Base-by-base conservation (phyloP, 2,329 filamentous ascomycete genomes). In the Diaporthe nobilis region DNA sequence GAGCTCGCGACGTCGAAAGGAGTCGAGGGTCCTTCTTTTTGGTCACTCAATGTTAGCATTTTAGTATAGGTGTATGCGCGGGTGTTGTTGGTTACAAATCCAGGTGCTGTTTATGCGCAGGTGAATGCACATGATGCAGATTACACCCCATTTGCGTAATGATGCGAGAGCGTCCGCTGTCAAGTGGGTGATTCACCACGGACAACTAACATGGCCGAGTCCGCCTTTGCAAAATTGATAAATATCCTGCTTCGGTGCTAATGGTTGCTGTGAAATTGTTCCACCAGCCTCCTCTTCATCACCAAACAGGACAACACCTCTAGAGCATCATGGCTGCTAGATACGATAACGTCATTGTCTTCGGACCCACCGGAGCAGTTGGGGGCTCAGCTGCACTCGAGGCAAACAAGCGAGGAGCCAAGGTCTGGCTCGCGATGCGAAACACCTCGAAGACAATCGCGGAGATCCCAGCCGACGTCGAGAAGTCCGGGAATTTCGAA, bases 341-440 rank as follows among this genome's bases (percentile, higher is more conserved):
- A 25, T 71, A 86, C 17, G 47, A 76, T n/a, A 74, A 71, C 37
- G 75, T 76, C 2, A 85, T 90, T 72, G 80, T 90, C 72, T 90
- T 90, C 76, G 88, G 88, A 31, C 84, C 88, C 22, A 88, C 88
- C 15, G 88, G 88, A 61, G 79, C 79, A 12, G 84, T 89, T 42
- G 88, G 84, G 63, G 84, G 84, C 34, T 79, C 80, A 12, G 81
- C 83, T 4, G 87, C 88, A 7, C 81, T 77, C 20, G 81, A 81
- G 39, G 86, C 87, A 39, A 81, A 82, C 13, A 73, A 82, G 44
- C 82, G 80, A 44, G 87, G 86, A 22, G 85, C 85, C 47, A 85
- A 84, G 49, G 86, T 74, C 63, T 74, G 53, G 61, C 72, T 71
- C 10, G 72, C 63, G 31, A 71, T 71, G 72, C 63, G 72, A 28